Conservation (phyloP, 257 asterid species). For the Capsicum rhomboideum region DNA sequence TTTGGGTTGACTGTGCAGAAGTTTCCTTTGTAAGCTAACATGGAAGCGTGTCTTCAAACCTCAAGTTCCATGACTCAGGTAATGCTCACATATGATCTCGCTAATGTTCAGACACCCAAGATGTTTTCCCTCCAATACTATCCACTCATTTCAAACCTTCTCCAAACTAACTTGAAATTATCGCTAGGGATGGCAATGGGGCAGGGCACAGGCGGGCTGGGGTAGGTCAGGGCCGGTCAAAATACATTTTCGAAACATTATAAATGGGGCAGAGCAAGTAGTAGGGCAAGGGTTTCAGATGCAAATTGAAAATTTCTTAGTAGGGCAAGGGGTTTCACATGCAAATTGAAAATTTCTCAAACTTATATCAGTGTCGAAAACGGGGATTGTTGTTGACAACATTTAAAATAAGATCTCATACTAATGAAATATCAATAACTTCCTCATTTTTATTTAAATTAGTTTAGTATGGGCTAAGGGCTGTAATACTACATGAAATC, state of each 20-base stretch:
- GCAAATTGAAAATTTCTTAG: no score
- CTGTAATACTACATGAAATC: neutral
- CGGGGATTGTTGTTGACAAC: neutral
- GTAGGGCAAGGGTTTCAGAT: neutral
- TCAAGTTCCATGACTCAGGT: neutral
- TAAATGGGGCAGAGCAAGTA: neutral
- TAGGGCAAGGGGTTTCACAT: no score
- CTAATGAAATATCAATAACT: neutral
- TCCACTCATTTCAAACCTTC: neutral
- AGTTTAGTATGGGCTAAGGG: neutral
- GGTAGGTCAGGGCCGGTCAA: neutral
- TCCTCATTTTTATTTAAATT: neutral
- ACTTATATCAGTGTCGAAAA: neutral
- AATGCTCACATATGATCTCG: neutral
- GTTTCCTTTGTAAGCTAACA: neutral
- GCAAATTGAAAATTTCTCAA: neutral
- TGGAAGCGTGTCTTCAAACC: neutral
- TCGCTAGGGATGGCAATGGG: neutral
- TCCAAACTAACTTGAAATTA: neutral
- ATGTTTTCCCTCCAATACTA: neutral
- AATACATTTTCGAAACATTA: neutral
- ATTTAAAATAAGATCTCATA: no score
- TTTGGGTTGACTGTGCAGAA: neutral
- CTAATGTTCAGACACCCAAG: neutral
- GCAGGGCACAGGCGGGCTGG: neutral